phyloP scores from a whole-genome alignment of 305 asterid genomes.

The Fraxinus dipetala region DNA sequence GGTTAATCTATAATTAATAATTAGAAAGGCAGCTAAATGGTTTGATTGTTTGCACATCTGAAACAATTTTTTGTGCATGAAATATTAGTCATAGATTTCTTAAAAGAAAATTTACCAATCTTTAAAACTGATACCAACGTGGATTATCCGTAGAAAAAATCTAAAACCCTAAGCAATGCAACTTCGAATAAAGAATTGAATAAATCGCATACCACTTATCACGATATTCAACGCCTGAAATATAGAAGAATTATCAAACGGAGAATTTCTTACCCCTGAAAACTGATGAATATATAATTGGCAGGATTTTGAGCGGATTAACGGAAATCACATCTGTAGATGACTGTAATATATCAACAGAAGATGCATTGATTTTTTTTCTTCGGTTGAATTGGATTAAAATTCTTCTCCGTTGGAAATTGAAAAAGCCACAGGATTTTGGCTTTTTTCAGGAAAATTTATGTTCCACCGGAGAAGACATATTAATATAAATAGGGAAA shows the following conservation, averaged over 20 bases:
- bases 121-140: not conserved
- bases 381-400: not conserved
- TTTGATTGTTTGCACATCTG: not conserved
- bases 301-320: not conserved
- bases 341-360: not conserved
- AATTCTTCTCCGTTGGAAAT: not conserved
- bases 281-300: not conserved
- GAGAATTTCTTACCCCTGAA: not conserved
- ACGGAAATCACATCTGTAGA: not conserved
- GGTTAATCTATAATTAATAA: not conserved
- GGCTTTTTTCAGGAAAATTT: not conserved
- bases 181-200: not conserved
- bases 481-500: no score
- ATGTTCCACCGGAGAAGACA: not conserved
- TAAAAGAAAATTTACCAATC: not conserved
- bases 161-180: not conserved
- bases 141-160: not conserved
- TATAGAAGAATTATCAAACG: not conserved
- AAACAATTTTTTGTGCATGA: not conserved
- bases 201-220: not conserved
- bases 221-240: not conserved
- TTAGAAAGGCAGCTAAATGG: not conserved
- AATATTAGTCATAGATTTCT: not conserved
- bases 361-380: not conserved
- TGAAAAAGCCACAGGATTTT: not conserved